Conservation (phyloP, 2,329 filamentous ascomycete species). For the Orbilia brochopaga region DNA sequence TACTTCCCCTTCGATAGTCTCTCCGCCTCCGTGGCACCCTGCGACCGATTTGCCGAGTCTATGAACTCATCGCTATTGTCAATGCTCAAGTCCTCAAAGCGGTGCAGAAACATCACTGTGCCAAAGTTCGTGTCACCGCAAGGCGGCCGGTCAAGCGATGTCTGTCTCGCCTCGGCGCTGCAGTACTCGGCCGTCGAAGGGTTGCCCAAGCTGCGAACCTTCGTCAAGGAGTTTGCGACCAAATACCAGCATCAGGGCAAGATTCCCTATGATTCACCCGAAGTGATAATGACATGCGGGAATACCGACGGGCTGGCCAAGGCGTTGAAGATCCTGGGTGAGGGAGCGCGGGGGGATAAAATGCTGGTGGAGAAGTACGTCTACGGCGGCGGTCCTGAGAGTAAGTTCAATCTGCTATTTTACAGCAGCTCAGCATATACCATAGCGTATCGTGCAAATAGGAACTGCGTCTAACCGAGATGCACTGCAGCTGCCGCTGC, state of each 20-base stretch:
- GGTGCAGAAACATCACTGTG: conserved; percentile 68
- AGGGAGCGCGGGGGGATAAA: conserved; percentile 74
- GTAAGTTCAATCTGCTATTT: conserved; percentile 14
- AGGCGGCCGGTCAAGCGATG: conserved; percentile 69
- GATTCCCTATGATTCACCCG: conserved; percentile 62
- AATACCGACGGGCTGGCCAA: conserved; percentile 86
- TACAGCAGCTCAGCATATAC: not conserved
- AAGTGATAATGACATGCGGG: conserved; percentile 79
- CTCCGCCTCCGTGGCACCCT: conserved; percentile 77
- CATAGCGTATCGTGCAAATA: not conserved
- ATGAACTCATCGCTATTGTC: conserved; percentile 54
- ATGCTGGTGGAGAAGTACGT: conserved; percentile 80
- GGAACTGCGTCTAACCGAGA: conserved; percentile 1
- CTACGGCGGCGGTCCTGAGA: conserved; percentile 77
- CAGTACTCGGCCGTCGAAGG: conserved; percentile 87
- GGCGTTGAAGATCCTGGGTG: conserved; percentile 73
- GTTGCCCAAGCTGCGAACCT: conserved; percentile 77
- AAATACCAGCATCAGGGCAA: conserved; percentile 76
- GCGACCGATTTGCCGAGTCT: conserved; percentile 68
- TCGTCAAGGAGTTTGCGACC: conserved; percentile 77
- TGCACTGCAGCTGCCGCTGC: conserved; percentile 63
- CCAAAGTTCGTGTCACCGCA: conserved; percentile 68
- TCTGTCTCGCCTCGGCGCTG: conserved; percentile 70
- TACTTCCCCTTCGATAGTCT: conserved; percentile 93
- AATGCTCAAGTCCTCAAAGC: conserved; percentile 54